A percentile compares a stretch with the other conserved stretches of the same genome.
Evolutionary conservation across 1,284 basidiomycete species (phyloP).

Genomic region (Trichosporon sp.): DNA sequence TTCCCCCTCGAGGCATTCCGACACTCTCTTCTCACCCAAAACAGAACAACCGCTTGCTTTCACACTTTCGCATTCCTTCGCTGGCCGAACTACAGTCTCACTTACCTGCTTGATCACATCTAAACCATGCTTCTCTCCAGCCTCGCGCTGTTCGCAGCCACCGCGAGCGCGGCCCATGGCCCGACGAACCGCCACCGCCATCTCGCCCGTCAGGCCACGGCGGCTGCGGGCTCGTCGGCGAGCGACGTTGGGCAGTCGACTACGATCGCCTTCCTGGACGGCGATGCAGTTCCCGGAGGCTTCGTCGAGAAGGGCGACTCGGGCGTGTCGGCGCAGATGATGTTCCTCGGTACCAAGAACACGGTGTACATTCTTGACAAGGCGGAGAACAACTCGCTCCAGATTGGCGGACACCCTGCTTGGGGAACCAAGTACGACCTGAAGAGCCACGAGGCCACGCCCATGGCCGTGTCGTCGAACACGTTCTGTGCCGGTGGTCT

Average conservation of each 20-base stretch:
- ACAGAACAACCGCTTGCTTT: neutral
- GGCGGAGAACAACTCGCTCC: constrained; percentile 65
- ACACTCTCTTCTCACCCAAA: neutral
- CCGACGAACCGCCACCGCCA: neutral
- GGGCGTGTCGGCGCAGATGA: constrained; percentile 59
- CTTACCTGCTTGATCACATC: neutral
- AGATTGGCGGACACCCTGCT: constrained; percentile 59
- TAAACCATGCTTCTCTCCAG: neutral
- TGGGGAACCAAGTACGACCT: constrained; percentile 59
- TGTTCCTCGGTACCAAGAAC: constrained; percentile 55
- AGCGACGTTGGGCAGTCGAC: neutral
- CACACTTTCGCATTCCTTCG: neutral
- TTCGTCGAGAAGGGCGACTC: constrained; percentile 53
- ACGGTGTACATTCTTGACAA: constrained; percentile 61
- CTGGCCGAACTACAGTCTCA: neutral
- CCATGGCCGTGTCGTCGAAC: constrained; percentile 76
- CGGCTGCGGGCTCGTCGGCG: neutral
- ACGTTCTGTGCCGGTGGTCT: constrained; percentile 68
- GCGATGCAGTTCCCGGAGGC: constrained; percentile 38
- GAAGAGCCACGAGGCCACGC: constrained; percentile 55
- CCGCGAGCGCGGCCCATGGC: neutral
- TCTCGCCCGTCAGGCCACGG: neutral
- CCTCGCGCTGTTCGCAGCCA: neutral
- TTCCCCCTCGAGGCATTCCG: neutral
- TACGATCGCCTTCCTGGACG: constrained; percentile 17